Evolutionary conservation across 768 basidiomycete genomes (phyloP), one percentile per base, ranked within the genome.

Genomic region (Kondoa malvinella): DNA sequence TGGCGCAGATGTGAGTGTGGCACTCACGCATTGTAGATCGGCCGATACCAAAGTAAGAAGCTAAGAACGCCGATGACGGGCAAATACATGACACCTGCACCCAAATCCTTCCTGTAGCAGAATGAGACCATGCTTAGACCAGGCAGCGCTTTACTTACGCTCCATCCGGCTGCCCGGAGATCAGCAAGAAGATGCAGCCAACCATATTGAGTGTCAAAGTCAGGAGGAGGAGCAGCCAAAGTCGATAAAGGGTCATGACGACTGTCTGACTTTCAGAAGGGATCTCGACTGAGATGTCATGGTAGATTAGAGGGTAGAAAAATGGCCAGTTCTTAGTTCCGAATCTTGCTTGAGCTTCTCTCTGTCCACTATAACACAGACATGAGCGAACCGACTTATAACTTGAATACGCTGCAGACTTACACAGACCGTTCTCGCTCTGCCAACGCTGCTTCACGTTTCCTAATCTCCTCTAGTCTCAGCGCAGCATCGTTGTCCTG

Each of bases 151-250:
- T 40, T 67, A 50, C 40, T 50, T 21, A 50, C 1, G 63, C 78
- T 65, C 78, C 77, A 72, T 88, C 86, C 57, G 79, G 77, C 61
- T 84, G 82, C 67, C 92, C 92, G 3, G 86, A 81, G 60, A 88
- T 79, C 72, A 96, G 83, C 71, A 96, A 80, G 74, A 88, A 83
- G 74, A 97, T 86, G 76, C 88, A 92, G 30, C 88, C 87, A 65
- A 96, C 81, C 80, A 95, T 82, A 80, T 99, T 99, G 75, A 96
- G 71, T 75, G 92, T 77, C 64, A 97, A 80, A 4, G 91, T 92
- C 50, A 78, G 82, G 27, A 85, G 74, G 27, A 99, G 86, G 70
- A 91, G 85, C 57, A 97, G 85, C 95, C 95, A 99, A 73, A 97
- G 82, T 75, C 89, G 86, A 76, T 88, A 97, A 69, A 99, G 78